A percentile compares a stretch with the other conserved stretches of the same genome.
phyloP scores from a whole-genome alignment of 179 eudicot species.

The Silene coronaria region DNA sequence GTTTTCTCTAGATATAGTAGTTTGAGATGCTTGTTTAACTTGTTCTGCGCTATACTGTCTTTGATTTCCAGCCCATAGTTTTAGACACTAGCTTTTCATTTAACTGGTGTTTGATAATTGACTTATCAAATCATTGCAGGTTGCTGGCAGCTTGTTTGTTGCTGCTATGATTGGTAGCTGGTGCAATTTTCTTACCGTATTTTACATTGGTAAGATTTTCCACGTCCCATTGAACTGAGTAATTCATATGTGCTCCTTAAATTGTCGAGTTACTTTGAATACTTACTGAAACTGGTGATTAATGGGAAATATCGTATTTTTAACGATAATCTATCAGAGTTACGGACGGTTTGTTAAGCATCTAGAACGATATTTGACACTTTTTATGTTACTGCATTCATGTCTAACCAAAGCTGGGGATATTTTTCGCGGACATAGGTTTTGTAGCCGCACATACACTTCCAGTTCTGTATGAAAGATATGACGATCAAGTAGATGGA shows the following conservation, averaged over 20 bases:
- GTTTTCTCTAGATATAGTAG: neutral
- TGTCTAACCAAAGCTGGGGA: neutral
- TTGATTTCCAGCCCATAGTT: neutral
- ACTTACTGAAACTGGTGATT: neutral
- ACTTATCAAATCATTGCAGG: slow-evolving; percentile 33
- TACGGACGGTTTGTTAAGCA: too few species aligned
- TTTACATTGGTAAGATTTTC: slow-evolving; percentile 62
- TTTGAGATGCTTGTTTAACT: too few species aligned
- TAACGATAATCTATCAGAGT: too few species aligned
- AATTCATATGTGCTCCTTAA: neutral
- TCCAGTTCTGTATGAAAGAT: slow-evolving; percentile 74
- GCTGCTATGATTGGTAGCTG: slow-evolving; percentile 86
- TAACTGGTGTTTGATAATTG: neutral
- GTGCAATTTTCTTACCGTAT: slow-evolving; percentile 83
- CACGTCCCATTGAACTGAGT: neutral
- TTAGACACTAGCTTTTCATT: neutral
- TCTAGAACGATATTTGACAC: neutral
- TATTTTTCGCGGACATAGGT: slow-evolving; percentile 32
- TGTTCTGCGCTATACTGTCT: neutral
- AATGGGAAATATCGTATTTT: neutral
- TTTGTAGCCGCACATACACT: slow-evolving; percentile 80
- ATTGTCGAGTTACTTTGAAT: neutral
- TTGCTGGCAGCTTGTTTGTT: slow-evolving; percentile 48
- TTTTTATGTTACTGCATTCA: neutral
- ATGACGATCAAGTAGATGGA: slow-evolving; percentile 64